These are phyloP conservation scores for Metschnikowia peoriensis DNA, from an alignment of 805 yeast genomes.

Conservation along the genomic window DNA sequence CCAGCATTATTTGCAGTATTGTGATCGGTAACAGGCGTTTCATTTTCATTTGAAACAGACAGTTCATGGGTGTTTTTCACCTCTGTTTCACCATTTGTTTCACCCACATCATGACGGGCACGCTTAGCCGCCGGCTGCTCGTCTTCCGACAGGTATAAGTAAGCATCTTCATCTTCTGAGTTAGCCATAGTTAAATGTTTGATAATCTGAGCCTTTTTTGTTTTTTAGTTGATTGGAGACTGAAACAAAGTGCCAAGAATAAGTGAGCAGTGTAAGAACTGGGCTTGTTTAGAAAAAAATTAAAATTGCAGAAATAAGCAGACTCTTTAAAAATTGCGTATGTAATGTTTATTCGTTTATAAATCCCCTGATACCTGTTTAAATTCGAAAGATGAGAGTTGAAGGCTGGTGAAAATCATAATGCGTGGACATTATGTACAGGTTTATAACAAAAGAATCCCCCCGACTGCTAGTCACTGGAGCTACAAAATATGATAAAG, in stretches of 20 bases:
- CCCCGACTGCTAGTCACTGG: too few species aligned
- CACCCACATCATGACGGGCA: constrained; percentile 2
- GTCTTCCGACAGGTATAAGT: constrained; percentile 55
- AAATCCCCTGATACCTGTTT: too few species aligned
- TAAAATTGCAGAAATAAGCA: too few species aligned
- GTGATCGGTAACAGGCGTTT: background rate
- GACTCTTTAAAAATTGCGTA: too few species aligned
- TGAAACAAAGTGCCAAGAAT: background rate
- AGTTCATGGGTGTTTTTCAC: background rate
- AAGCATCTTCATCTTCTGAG: constrained; percentile 66
- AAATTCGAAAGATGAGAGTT: background rate
- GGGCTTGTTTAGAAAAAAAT: too few species aligned
- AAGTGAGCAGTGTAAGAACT: too few species aligned
- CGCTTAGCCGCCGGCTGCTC: constrained; percentile 19
- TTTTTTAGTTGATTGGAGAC: background rate
- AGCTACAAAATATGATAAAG: too few species aligned
- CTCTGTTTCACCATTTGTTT: background rate
- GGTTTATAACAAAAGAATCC: background rate
- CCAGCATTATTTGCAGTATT: background rate
- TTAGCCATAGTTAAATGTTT: constrained; percentile 8
- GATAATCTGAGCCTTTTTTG: background rate
- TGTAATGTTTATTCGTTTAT: too few species aligned
- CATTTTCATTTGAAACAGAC: background rate
- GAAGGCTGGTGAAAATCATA: background rate
- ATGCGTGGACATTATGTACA: background rate